Conservation (phyloP, 2,329 filamentous ascomycete genomes). For the Diplocarpon rosae region DNA sequence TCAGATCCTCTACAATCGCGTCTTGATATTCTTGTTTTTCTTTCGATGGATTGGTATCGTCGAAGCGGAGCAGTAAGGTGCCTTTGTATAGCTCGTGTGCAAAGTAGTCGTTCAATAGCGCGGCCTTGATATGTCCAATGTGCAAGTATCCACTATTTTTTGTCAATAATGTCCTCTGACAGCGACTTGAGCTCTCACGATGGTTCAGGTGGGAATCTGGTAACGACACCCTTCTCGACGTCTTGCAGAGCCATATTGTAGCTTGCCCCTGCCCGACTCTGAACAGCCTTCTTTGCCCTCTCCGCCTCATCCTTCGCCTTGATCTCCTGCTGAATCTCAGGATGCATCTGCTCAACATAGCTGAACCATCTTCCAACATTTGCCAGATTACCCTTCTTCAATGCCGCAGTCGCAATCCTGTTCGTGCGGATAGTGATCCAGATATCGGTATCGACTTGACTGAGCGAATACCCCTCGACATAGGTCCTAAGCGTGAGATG, state of each 20-base stretch:
- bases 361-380: slow-evolving; percentile 82
- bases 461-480: slow-evolving; percentile 68
- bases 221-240: slow-evolving; percentile 80
- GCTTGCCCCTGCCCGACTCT: slow-evolving; percentile 68
- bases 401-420: slow-evolving; percentile 68
- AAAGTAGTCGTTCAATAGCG: slow-evolving; percentile 91
- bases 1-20: slow-evolving; percentile 82
- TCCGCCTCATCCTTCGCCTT: slow-evolving; percentile 59
- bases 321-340: slow-evolving; percentile 60
- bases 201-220: slow-evolving; percentile 86
- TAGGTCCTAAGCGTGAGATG: slow-evolving; percentile 81
- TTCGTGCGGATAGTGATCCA: slow-evolving; percentile 79
- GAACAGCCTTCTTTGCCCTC: slow-evolving; percentile 56
- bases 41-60: slow-evolving; percentile 95
- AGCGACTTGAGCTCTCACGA: slow-evolving; percentile 44
- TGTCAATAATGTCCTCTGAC: slow-evolving; percentile 7
- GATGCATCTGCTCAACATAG: slow-evolving; percentile 72
- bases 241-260: slow-evolving; percentile 83
- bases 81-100: slow-evolving; percentile 89
- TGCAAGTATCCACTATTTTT: slow-evolving; percentile 62
- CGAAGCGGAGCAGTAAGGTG: slow-evolving; percentile 82
- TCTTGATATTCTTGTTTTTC: slow-evolving; percentile 97
- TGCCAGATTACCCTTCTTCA: slow-evolving; percentile 65
- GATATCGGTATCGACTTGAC: slow-evolving; percentile 66
- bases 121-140: slow-evolving; percentile 92